Percentiles rank a stretch among this genome's conserved stretches.
These are phyloP conservation scores for Asterochloris sp. DNA, from an alignment of 139 green algal genomes.

Conservation along the genomic window DNA sequence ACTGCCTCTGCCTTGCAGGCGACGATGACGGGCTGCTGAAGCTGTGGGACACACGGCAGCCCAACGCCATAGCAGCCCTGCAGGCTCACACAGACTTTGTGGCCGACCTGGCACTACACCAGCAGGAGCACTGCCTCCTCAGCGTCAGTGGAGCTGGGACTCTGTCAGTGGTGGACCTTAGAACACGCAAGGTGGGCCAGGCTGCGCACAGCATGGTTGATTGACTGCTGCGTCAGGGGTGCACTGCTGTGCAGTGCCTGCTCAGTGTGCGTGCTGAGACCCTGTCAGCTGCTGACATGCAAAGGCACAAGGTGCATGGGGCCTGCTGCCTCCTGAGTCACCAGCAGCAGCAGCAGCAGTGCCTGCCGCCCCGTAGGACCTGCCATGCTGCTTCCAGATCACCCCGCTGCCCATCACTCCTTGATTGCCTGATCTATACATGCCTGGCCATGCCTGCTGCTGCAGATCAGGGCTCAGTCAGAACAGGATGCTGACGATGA, in stretches of 20 bases:
- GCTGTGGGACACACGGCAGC: slow-evolving; percentile 76
- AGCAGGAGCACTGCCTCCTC: slow-evolving; percentile 48
- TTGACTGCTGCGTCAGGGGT: not conserved
- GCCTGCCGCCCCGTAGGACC: too few relatives aligned
- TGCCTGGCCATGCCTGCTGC: too few relatives aligned
- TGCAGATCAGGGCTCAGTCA: slow-evolving; percentile 45
- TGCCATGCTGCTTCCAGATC: too few relatives aligned
- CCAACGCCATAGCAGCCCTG: slow-evolving; percentile 27
- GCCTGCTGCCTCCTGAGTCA: too few relatives aligned
- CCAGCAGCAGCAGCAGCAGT: too few relatives aligned
- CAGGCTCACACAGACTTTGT: slow-evolving; percentile 82
- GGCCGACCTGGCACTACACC: slow-evolving; percentile 51
- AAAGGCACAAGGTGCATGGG: not conserved
- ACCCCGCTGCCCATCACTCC: too few relatives aligned
- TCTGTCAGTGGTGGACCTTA: slow-evolving; percentile 63
- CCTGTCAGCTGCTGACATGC: not conserved
- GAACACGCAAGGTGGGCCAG: slow-evolving; percentile 30
- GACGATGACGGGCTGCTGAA: slow-evolving; percentile 76
- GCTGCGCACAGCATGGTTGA: not conserved
- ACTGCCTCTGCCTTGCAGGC: slow-evolving; percentile 40
- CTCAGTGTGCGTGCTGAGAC: not conserved
- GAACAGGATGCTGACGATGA: slow-evolving; percentile 91
- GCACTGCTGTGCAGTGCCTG: not conserved
- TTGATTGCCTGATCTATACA: too few relatives aligned
- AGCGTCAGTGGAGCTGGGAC: slow-evolving; percentile 79